phyloP scores from a whole-genome alignment of 2,329 filamentous ascomycete species.

The Xylaria sp. region DNA sequence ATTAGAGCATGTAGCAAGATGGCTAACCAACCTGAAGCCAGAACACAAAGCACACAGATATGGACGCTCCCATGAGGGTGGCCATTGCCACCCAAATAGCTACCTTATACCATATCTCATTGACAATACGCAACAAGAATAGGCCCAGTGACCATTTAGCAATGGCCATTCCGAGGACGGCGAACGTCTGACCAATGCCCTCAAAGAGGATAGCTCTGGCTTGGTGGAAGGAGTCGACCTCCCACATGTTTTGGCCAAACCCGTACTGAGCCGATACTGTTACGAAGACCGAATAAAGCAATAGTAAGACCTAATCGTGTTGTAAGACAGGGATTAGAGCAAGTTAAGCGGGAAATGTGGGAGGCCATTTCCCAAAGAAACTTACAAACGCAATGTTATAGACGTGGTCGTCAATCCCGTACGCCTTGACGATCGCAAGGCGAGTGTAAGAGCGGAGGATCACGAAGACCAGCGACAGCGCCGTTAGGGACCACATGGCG shows the following conservation, averaged over 20 bases:
- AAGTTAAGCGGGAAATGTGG: no score
- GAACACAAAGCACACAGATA: not conserved
- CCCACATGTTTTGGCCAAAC: not conserved
- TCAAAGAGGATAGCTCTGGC: not conserved
- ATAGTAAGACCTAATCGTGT: no score
- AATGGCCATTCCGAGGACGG: not conserved
- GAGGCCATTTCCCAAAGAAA: no score
- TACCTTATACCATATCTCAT: not conserved
- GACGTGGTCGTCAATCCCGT: no score
- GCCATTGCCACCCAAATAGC: not conserved
- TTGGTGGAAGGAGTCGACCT: not conserved
- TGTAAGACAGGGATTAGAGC: no score
- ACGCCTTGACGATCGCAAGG: no score
- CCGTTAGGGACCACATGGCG: no score
- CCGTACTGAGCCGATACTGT: not conserved
- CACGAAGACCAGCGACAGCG: no score
- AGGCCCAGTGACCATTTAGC: slow-evolving; percentile 1
- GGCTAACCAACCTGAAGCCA: not conserved
- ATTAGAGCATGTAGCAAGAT: no score
- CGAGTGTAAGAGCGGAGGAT: no score
- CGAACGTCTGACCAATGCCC: not conserved
- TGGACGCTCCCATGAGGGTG: not conserved
- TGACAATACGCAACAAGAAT: not conserved
- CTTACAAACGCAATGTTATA: no score
- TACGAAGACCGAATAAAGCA: no score